Evolutionary conservation across 2,329 filamentous ascomycete genomes (phyloP).

Genomic region (Aspergillus pseudoviridinutans): DNA sequence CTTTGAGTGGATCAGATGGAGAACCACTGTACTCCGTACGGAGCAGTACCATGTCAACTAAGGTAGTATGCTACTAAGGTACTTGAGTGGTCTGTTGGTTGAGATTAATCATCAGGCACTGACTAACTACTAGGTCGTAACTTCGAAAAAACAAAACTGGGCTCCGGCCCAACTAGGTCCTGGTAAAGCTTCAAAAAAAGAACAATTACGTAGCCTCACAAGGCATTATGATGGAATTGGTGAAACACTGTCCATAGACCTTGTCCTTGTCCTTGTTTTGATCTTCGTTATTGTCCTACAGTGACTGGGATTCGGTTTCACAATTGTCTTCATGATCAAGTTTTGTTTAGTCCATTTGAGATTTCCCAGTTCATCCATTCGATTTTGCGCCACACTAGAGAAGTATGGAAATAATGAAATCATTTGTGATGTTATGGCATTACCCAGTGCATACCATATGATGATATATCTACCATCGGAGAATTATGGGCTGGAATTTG

Average conservation of each 20-base stretch:
- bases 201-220: not conserved
- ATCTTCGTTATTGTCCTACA: not conserved
- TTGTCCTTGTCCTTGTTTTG: not conserved
- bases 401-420: not conserved
- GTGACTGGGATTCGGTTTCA: not conserved
- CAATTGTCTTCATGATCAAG: not conserved
- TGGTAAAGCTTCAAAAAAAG: not conserved
- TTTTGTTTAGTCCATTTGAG: not conserved
- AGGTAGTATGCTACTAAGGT: too few species aligned
- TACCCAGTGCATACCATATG: not conserved
- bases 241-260: not conserved
- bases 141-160: too few species aligned
- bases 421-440: not conserved
- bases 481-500: not conserved
- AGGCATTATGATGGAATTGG: not conserved
- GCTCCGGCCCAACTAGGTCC: not conserved
- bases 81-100: not conserved
- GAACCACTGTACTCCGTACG: too few species aligned
- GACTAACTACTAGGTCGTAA: not conserved
- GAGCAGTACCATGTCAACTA: too few species aligned
- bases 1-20: not conserved
- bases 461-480: not conserved
- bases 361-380: not conserved
- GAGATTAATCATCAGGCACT: not conserved
- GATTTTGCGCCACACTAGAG: not conserved